phyloP scores from a whole-genome alignment of 2,329 filamentous ascomycete species.

The Aspergillus chevalieri region DNA sequence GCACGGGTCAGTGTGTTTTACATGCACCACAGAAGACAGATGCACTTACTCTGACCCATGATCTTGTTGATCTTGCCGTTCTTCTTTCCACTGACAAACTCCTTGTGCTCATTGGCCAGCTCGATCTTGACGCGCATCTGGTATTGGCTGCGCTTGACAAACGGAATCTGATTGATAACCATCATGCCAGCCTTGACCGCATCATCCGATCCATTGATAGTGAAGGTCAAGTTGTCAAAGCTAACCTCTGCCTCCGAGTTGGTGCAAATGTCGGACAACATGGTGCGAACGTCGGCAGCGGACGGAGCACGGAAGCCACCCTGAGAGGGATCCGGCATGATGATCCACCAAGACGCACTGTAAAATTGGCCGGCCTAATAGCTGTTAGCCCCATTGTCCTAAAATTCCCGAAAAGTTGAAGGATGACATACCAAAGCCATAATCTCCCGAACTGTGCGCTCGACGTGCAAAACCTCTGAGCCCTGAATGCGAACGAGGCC shows the following conservation, averaged over 20 bases:
- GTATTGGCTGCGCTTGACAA: slow-evolving; percentile 79
- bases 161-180: slow-evolving; percentile 86
- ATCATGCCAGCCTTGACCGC: slow-evolving; percentile 91
- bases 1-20: slow-evolving; percentile 4
- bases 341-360: slow-evolving; percentile 91
- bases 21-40: slow-evolving; percentile 1
- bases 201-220: slow-evolving; percentile 91
- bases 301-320: slow-evolving; percentile 54
- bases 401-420: not conserved
- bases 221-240: slow-evolving; percentile 90
- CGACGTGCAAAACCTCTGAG: slow-evolving; percentile 85
- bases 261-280: slow-evolving; percentile 91
- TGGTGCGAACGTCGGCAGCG: slow-evolving; percentile 69
- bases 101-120: slow-evolving; percentile 97
- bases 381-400: slow-evolving; percentile 2
- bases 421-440: slow-evolving; percentile 73
- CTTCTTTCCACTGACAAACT: slow-evolving; percentile 99
- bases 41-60: slow-evolving; percentile 85
- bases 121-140: slow-evolving; percentile 98
- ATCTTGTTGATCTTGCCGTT: slow-evolving; percentile 99
- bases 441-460: slow-evolving; percentile 89
- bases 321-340: slow-evolving; percentile 63
- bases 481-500: slow-evolving; percentile 86
- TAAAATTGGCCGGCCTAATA: slow-evolving; percentile 91
- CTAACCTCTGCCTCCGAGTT: slow-evolving; percentile 92